Base-by-base conservation (phyloP, 257 asterid genomes). In the Lavandula angustifolia region DNA sequence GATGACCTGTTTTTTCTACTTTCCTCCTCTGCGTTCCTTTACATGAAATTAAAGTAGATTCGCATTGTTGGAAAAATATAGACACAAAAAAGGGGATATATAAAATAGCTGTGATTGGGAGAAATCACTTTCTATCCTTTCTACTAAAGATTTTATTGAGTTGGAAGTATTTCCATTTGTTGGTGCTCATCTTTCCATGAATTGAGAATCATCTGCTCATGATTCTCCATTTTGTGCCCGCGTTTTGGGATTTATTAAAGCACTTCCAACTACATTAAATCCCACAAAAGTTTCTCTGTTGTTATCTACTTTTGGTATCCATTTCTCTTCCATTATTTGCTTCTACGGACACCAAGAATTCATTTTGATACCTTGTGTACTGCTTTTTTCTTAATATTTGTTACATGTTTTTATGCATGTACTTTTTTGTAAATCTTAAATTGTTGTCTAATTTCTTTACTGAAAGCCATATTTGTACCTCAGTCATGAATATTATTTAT, bases 111-210 rank as follows among this genome's bases (percentile, higher is more conserved):
- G 27, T 66, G 35, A 53, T 60, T 46, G 14, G 49, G 52, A 61
- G 63, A 68, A 62, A 74, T 32, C 68, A 61, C 68, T 68, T 68
- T 62, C 18, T 38, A 9, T 43, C 32, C n/a, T 58, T 66, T 61
- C 58, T 60, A 22, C 48, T 27, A 10, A 1, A 17, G 67, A 40
- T 43, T 37, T 40, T 66, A 41, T 54, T 46, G 74, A 62, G 70
- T 7, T 38, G 40, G 54, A 51, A 72, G 59, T 51, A 16, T n/a
- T 54, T 4, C n/a, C 59, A 33, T 55, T 31, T 55, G 32, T 62
- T 54, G 79, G 32, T 56, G 71, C 17, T 74, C 75, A 68, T 33
- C 49, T 69, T 75, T 70, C 79, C 67, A 69, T 64, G 17, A 65
- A 27, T 64, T 65, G 44, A 53, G 80, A 75, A 75, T 75, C 76